Conservation (phyloP, 2,329 filamentous ascomycete genomes). For the Claviceps capensis region DNA sequence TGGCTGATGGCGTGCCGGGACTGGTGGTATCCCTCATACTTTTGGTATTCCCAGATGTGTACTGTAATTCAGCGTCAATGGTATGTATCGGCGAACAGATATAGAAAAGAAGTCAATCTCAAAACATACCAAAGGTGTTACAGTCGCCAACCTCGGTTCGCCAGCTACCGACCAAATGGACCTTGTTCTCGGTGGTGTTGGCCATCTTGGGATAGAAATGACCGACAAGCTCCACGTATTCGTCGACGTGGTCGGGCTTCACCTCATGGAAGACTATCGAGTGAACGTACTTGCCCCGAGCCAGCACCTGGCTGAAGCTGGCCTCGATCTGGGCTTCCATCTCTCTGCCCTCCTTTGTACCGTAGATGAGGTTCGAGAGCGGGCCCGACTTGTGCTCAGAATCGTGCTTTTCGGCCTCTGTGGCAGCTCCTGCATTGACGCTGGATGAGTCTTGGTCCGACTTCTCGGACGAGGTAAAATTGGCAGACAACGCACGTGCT, state of each 20-base stretch:
- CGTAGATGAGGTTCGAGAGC: constrained; percentile 83
- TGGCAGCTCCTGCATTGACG: constrained; percentile 26
- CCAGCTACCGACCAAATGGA: constrained; percentile 95
- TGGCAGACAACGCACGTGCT: constrained; percentile 56
- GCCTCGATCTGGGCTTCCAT: constrained; percentile 92
- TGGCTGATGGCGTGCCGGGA: constrained; percentile 74
- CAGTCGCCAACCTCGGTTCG: constrained; percentile 94
- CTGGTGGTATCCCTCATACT: constrained; percentile 89
- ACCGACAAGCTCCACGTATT: constrained; percentile 82
- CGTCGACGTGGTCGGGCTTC: constrained; percentile 87
- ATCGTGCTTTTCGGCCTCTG: constrained; percentile 42
- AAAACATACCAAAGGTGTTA: constrained; percentile 73
- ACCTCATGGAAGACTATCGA: constrained; percentile 95
- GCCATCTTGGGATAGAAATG: constrained; percentile 90
- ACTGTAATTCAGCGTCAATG: constrained; percentile 38
- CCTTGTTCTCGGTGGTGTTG: constrained; percentile 71
- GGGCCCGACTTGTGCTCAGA: constrained; percentile 55
- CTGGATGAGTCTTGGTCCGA: constrained; percentile 24
- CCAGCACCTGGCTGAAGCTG: constrained; percentile 88
- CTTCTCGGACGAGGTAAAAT: constrained; percentile 27
- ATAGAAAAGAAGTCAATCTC: neutral
- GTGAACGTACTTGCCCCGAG: constrained; percentile 94
- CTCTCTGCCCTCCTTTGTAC: constrained; percentile 87
- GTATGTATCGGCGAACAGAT: neutral
- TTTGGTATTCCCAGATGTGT: constrained; percentile 99